phyloP scores from a whole-genome alignment of 1,284 basidiomycete genomes.

The Moesziomyces antarcticus region DNA sequence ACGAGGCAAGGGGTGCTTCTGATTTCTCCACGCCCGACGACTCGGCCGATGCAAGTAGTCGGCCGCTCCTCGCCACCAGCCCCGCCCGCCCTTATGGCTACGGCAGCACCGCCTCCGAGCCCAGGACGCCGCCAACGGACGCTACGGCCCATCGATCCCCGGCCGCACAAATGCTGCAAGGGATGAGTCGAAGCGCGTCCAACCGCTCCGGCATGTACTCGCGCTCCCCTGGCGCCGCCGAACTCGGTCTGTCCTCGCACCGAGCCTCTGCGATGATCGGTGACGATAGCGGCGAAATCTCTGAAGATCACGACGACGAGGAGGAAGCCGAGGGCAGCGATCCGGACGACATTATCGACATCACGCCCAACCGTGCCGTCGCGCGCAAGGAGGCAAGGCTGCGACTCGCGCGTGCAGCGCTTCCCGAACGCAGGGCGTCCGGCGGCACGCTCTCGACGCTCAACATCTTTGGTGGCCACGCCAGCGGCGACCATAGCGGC shows the following conservation, averaged over 20 bases:
- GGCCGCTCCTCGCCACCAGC: constrained; percentile 20
- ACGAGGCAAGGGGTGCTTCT: constrained; percentile 10
- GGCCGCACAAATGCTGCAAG: not conserved
- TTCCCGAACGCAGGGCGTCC: constrained; percentile 35
- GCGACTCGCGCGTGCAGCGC: constrained; percentile 46
- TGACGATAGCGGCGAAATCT: constrained; percentile 5
- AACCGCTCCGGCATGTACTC: constrained; percentile 31
- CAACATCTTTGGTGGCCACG: constrained; percentile 21
- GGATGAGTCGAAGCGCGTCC: constrained; percentile 32
- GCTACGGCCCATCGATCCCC: not conserved
- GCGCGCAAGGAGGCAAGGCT: constrained; percentile 45
- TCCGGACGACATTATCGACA: constrained; percentile 55
- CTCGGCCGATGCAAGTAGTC: constrained; percentile 19
- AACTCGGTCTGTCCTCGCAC: constrained; percentile 13
- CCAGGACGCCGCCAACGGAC: constrained; percentile 21
- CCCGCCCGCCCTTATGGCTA: constrained; percentile 20
- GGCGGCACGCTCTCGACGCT: constrained; percentile 38
- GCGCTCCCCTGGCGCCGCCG: constrained; percentile 28
- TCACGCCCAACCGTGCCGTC: constrained; percentile 42
- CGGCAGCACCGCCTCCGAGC: constrained; percentile 21
- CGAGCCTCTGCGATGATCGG: not conserved
- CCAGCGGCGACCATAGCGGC: constrained; percentile 8
- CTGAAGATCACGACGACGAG: constrained; percentile 17
- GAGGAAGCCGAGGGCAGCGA: constrained; percentile 33
- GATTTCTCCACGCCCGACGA: constrained; percentile 20